A percentile compares a stretch with the other conserved stretches of the same genome.
Evolutionary conservation across 768 basidiomycete genomes (phyloP).

Genomic region (Mycena sanguinolenta): DNA sequence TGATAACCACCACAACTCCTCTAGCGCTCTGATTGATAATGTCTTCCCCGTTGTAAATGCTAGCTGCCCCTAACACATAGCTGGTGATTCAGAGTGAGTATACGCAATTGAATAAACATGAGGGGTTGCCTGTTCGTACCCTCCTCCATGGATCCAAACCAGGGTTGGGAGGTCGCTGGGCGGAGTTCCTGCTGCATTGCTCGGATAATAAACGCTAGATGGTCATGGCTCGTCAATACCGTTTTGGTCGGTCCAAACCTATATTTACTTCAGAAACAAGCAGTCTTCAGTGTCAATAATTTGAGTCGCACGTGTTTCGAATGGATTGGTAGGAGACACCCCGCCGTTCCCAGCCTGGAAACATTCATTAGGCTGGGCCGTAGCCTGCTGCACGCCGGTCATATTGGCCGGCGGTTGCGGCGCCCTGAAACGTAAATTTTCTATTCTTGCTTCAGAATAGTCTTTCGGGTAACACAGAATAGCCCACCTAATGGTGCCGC

Average conservation of each 20-base stretch:
- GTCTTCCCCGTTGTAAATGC: slow-evolving; percentile 49
- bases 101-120: neutral
- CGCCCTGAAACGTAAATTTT: slow-evolving; percentile 50
- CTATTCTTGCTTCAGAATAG: slow-evolving; percentile 47
- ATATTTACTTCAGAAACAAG: too few species aligned
- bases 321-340: slow-evolving; percentile 47
- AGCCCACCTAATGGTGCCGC: slow-evolving; percentile 49
- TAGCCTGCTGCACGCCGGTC: slow-evolving; percentile 48
- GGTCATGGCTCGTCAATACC: neutral
- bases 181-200: slow-evolving; percentile 38
- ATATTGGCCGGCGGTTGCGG: slow-evolving; percentile 47
- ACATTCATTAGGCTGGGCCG: slow-evolving; percentile 49
- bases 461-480: too few species aligned
- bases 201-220: slow-evolving; percentile 53
- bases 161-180: slow-evolving; percentile 51
- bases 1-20: too few species aligned
- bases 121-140: slow-evolving; percentile 5
- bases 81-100: slow-evolving; percentile 42
- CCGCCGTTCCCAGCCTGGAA: slow-evolving; percentile 47
- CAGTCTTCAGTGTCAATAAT: slow-evolving; percentile 52
- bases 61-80: slow-evolving; percentile 48
- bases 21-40: slow-evolving; percentile 52
- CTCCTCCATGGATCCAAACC: slow-evolving; percentile 60
- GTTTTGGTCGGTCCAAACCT: neutral
- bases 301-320: slow-evolving; percentile 32